phyloP scores from a whole-genome alignment of 192 early-diverging fungal species.

The Allomyces macrogynus region DNA sequence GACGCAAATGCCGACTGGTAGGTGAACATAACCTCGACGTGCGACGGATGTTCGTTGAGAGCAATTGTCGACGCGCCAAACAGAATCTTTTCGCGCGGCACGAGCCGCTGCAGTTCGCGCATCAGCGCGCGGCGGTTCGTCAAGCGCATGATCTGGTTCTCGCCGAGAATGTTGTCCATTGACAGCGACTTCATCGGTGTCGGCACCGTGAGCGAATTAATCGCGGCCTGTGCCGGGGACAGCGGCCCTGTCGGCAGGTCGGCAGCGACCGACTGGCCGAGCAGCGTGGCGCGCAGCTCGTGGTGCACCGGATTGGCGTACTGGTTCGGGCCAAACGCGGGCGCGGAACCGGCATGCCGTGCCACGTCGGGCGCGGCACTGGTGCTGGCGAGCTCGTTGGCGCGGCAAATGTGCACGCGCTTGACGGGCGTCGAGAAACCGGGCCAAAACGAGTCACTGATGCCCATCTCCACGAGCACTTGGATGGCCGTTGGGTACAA shows the following conservation, averaged over 20 bases:
- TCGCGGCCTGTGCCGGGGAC: background rate
- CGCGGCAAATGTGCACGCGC: background rate
- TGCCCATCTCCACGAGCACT: background rate
- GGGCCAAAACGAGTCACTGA: background rate
- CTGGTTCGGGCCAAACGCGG: too few relatives aligned
- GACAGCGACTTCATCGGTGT: background rate
- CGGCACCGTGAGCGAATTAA: background rate
- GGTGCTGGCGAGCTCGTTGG: background rate
- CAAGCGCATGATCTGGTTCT: background rate
- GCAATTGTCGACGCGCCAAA: background rate
- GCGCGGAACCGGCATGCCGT: too few relatives aligned
- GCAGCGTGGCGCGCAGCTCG: background rate
- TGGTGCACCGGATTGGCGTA: background rate
- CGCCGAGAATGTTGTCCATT: background rate
- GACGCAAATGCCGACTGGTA: background rate
- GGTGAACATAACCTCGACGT: background rate
- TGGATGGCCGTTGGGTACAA: too few relatives aligned
- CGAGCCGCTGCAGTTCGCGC: background rate
- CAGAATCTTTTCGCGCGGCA: background rate
- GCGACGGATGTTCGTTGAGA: background rate
- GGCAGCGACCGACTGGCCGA: background rate
- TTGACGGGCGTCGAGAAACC: background rate
- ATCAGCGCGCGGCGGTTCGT: background rate
- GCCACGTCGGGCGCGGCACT: background rate
- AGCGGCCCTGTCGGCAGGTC: background rate